Percentiles rank a stretch among this genome's conserved stretches.
phyloP scores from a whole-genome alignment of 2,329 filamentous ascomycete species.

The Colletotrichum abscissum region DNA sequence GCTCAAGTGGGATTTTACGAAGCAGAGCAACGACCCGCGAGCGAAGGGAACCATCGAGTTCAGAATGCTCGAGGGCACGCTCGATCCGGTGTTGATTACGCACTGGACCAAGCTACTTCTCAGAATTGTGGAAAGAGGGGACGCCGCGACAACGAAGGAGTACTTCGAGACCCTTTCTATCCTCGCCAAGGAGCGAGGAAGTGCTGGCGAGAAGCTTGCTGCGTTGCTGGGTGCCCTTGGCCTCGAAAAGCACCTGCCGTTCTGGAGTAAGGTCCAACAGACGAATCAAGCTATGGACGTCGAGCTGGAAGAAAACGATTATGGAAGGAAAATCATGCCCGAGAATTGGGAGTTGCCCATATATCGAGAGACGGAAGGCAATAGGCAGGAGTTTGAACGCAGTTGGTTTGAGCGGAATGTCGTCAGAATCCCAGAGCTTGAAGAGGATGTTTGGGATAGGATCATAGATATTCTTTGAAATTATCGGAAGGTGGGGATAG shows the following conservation, averaged over 20 bases:
- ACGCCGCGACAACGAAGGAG: background rate
- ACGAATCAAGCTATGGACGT: background rate
- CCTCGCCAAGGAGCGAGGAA: background rate
- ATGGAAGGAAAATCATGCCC: background rate
- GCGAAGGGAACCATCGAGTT: slow-evolving; percentile 23
- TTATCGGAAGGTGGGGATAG: too few species aligned
- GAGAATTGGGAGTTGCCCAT: background rate
- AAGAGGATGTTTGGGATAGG: background rate
- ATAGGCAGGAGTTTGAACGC: background rate
- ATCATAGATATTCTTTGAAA: background rate
- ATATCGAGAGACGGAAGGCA: too few species aligned
- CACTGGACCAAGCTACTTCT: slow-evolving; percentile 8
- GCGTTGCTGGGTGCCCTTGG: background rate
- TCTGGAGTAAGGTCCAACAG: background rate
- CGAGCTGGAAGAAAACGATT: background rate
- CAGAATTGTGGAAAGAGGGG: background rate
- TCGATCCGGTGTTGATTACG: slow-evolving; percentile 12
- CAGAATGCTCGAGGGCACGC: slow-evolving; percentile 17
- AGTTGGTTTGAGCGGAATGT: background rate
- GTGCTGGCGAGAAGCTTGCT: background rate
- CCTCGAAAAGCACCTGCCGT: background rate
- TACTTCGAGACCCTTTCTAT: background rate
- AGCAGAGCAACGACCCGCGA: background rate
- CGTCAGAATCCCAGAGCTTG: background rate
- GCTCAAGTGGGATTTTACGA: background rate